Evolutionary conservation across 2,329 filamentous ascomycete species (phyloP).

Genomic region (Apiospora pterosperma): DNA sequence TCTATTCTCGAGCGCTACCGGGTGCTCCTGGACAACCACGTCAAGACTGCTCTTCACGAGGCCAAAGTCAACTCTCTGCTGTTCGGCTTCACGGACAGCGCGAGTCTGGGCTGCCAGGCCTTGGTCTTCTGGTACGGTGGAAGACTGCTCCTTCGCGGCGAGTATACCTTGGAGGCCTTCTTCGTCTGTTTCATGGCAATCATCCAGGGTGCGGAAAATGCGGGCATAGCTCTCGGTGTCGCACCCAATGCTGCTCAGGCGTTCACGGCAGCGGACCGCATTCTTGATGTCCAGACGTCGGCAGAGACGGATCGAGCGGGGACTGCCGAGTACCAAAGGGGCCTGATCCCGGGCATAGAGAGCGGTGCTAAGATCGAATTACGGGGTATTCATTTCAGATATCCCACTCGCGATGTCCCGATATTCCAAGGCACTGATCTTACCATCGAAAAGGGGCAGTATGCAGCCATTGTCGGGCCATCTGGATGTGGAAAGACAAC

Average conservation of each 20-base stretch:
- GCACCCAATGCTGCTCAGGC: conserved; percentile 49
- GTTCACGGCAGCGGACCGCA: conserved; percentile 45
- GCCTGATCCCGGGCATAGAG: conserved; percentile 31
- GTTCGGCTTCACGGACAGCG: conserved; percentile 47
- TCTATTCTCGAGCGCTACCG: conserved; percentile 60
- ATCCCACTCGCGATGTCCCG: conserved; percentile 46
- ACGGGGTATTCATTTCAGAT: conserved; percentile 57
- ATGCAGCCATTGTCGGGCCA: conserved; percentile 52
- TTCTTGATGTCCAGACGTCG: conserved; percentile 44
- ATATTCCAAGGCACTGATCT: conserved; percentile 42
- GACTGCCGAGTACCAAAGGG: conserved; percentile 48
- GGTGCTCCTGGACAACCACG: conserved; percentile 52
- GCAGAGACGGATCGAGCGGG: conserved; percentile 37
- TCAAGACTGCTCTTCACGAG: conserved; percentile 53
- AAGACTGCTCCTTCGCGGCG: conserved; percentile 31
- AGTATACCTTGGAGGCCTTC: conserved; percentile 38
- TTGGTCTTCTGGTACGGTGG: conserved; percentile 38
- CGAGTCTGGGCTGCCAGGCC: conserved; percentile 27
- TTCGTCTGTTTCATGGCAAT: conserved; percentile 51
- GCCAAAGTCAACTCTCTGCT: conserved; percentile 62
- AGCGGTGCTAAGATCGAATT: conserved; percentile 38
- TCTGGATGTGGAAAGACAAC: conserved; percentile 61
- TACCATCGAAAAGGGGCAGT: conserved; percentile 43
- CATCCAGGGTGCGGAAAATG: conserved; percentile 41
- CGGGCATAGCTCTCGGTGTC: conserved; percentile 40